Evolutionary conservation across 2,329 filamentous ascomycete genomes (phyloP).

Genomic region (Fusarium nygamai): DNA sequence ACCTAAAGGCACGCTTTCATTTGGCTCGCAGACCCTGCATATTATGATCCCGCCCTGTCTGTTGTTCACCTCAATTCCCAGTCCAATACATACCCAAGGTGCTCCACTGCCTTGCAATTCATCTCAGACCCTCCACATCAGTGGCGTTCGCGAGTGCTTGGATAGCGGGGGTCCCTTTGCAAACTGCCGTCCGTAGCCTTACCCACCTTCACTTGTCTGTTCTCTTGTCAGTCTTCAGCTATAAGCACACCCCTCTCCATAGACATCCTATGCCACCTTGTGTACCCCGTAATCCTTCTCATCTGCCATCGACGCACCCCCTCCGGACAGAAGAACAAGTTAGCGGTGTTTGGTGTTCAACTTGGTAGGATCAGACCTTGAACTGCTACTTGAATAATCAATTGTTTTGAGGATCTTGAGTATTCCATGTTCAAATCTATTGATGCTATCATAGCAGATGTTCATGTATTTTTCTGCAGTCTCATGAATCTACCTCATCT

Average conservation of each 20-base stretch:
- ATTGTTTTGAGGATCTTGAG: slow-evolving; percentile 1
- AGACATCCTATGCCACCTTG: slow-evolving; percentile 11
- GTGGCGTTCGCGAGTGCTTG: slow-evolving; percentile 43
- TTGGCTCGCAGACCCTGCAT: slow-evolving; percentile 46
- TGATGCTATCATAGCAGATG: background rate
- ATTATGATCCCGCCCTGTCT: slow-evolving; percentile 38
- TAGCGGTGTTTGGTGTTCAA: background rate
- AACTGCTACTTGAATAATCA: slow-evolving; percentile 25
- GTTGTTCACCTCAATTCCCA: slow-evolving; percentile 40
- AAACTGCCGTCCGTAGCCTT: slow-evolving; percentile 48
- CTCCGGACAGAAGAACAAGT: slow-evolving; percentile 17
- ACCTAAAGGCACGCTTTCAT: slow-evolving; percentile 32
- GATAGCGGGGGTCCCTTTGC: slow-evolving; percentile 41
- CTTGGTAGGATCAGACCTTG: slow-evolving; percentile 31
- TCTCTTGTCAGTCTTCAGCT: slow-evolving; percentile 17
- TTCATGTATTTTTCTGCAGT: background rate
- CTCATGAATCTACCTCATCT: slow-evolving; percentile 10
- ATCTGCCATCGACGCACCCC: slow-evolving; percentile 35
- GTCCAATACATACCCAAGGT: slow-evolving; percentile 34
- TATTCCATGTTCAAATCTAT: background rate
- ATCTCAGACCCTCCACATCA: slow-evolving; percentile 47
- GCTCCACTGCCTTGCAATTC: slow-evolving; percentile 33
- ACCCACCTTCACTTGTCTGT: slow-evolving; percentile 37
- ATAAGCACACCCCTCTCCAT: slow-evolving; percentile 33
- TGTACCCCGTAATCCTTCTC: slow-evolving; percentile 36